Evolutionary conservation across 345 rosid species (phyloP).

Genomic region (Sisymbrium altissimum): DNA sequence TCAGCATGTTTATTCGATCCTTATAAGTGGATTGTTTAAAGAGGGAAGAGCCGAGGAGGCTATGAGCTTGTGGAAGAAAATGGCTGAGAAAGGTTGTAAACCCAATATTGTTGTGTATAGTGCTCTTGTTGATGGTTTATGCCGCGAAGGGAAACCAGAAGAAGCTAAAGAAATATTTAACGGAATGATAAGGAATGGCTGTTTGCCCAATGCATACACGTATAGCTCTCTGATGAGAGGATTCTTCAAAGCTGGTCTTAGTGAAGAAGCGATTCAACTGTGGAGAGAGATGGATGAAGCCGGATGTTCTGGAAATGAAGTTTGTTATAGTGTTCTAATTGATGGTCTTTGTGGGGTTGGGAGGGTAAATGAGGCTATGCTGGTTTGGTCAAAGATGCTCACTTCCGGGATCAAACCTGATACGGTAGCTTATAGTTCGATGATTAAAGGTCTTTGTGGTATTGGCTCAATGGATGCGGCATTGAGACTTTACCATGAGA

Average conservation of each 20-base stretch:
- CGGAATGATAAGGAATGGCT: slow-evolving; percentile 57
- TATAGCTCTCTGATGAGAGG: slow-evolving; percentile 92
- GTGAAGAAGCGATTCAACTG: slow-evolving; percentile 63
- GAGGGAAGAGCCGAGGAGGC: slow-evolving; percentile 67
- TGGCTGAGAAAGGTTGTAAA: slow-evolving; percentile 50
- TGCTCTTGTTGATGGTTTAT: slow-evolving; percentile 71
- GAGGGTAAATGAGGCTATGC: slow-evolving; percentile 58
- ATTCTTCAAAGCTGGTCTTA: slow-evolving; percentile 52
- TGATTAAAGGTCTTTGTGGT: slow-evolving; percentile 81
- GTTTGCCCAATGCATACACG: slow-evolving; percentile 72
- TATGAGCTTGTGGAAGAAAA: slow-evolving; percentile 56
- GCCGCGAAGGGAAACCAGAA: slow-evolving; percentile 60
- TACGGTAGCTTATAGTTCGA: slow-evolving; percentile 73
- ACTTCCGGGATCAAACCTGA: slow-evolving; percentile 69
- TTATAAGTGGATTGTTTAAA: slow-evolving; percentile 81
- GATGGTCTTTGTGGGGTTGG: slow-evolving; percentile 76
- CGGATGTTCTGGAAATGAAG: slow-evolving; percentile 41
- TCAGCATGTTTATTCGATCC: slow-evolving; percentile 63
- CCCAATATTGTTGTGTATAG: slow-evolving; percentile 67
- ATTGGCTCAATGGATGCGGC: slow-evolving; percentile 62
- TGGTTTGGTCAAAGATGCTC: slow-evolving; percentile 74
- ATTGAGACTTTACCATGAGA: slow-evolving; percentile 73
- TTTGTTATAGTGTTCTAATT: slow-evolving; percentile 72
- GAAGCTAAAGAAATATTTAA: slow-evolving; percentile 58
- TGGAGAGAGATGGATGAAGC: slow-evolving; percentile 65